These are phyloP conservation scores for Trichoderma polysporum DNA, from an alignment of 2,329 filamentous ascomycete species.

Conservation along the genomic window DNA sequence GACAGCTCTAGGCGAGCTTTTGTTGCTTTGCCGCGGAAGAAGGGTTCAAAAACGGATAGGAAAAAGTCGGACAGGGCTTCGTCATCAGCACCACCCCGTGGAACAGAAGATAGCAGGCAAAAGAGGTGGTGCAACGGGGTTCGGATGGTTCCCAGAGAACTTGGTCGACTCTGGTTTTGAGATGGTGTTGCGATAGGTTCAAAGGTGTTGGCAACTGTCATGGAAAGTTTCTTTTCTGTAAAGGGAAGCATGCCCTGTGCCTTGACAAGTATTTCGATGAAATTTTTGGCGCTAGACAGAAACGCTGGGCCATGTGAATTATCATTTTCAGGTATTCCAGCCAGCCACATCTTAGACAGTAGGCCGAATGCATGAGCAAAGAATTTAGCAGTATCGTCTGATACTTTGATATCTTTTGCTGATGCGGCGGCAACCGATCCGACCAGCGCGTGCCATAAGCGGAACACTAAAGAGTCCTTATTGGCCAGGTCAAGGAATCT, in stretches of 20 bases:
- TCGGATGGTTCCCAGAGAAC: conserved; percentile 49
- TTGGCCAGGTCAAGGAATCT: conserved; percentile 63
- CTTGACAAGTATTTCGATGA: conserved; percentile 49
- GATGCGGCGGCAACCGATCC: conserved; percentile 65
- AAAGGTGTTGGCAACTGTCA: conserved; percentile 55
- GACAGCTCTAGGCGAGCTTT: conserved; percentile 48
- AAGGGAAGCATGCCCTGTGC: conserved; percentile 60
- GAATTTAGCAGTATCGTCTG: conserved; percentile 77
- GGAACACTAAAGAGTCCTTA: conserved; percentile 51
- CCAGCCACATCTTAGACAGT: conserved; percentile 66
- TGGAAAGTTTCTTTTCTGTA: conserved; percentile 58
- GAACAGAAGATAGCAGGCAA: conserved; percentile 55
- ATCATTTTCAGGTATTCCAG: conserved; percentile 42
- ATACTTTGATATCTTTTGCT: conserved; percentile 85
- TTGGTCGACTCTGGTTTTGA: conserved; percentile 53
- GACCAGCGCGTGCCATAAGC: conserved; percentile 63
- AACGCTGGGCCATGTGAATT: conserved; percentile 49
- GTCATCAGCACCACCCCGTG: conserved; percentile 49
- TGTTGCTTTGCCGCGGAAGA: conserved; percentile 51
- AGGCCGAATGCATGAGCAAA: conserved; percentile 70
- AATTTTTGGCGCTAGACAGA: conserved; percentile 53
- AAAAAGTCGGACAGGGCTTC: conserved; percentile 48
- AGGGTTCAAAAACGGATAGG: conserved; percentile 55
- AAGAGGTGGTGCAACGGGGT: conserved; percentile 67
- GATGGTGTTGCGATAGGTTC: conserved; percentile 66